Conservation (phyloP, 2,329 filamentous ascomycete genomes). For the Delphinella strobiligena region DNA sequence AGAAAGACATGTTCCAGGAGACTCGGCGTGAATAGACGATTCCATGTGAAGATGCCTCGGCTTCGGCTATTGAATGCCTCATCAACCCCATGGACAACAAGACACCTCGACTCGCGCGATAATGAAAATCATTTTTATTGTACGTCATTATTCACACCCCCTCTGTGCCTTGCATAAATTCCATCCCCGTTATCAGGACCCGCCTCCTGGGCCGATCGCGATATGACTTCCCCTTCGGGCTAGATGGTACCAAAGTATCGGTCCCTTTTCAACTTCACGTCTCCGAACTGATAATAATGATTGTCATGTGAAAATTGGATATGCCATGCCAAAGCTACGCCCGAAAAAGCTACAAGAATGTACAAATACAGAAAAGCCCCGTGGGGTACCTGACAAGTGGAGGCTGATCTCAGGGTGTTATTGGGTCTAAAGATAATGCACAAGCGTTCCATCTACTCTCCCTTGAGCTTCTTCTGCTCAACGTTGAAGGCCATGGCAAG, state of each 20-base stretch:
- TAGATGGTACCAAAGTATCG: neutral
- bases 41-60: neutral
- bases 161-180: too few relatives aligned
- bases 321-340: neutral
- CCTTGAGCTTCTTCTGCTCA: slow-evolving; percentile 54
- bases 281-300: neutral
- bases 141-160: too few relatives aligned
- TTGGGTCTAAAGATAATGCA: too few relatives aligned
- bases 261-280: neutral
- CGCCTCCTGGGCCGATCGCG: too few relatives aligned
- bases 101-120: neutral
- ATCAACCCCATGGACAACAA: neutral
- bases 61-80: neutral
- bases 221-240: neutral
- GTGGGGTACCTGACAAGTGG: neutral
- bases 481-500: slow-evolving; percentile 52
- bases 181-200: too few relatives aligned
- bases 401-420: too few relatives aligned
- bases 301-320: too few relatives aligned
- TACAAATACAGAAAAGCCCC: neutral
- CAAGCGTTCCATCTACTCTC: slow-evolving; percentile 34
- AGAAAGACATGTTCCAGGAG: neutral
- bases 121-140: too few relatives aligned
- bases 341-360: neutral
- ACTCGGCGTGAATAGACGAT: neutral